These are phyloP conservation scores for Talaromyces sp. DNA, from an alignment of 2,329 filamentous ascomycete species.

Conservation along the genomic window DNA sequence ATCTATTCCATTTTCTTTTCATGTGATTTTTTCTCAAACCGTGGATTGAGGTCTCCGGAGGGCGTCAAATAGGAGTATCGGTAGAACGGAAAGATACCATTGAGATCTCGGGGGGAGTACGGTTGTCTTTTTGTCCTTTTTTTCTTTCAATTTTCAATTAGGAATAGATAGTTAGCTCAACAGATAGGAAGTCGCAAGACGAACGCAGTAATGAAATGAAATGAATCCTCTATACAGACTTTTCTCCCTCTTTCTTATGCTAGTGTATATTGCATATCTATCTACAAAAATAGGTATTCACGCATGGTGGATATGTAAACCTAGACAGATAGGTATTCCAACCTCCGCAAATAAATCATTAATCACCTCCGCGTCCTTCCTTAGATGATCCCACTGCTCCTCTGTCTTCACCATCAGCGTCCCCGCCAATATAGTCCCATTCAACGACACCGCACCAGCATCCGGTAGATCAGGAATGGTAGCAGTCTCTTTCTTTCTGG, in stretches of 20 bases:
- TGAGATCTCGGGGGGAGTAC: not conserved
- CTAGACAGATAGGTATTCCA: conserved; percentile 26
- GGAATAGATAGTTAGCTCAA: not conserved
- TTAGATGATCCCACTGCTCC: conserved; percentile 49
- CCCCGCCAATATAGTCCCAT: conserved; percentile 54
- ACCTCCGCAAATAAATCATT: conserved; percentile 40
- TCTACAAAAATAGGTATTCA: too few species aligned
- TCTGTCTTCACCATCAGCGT: conserved; percentile 56
- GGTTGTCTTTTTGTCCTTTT: not conserved
- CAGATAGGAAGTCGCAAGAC: not conserved
- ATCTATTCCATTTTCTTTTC: not conserved
- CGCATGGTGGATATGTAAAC: too few species aligned
- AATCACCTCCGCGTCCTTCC: conserved; percentile 37
- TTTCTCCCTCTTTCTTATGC: not conserved
- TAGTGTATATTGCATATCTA: not conserved
- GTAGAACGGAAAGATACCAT: not conserved
- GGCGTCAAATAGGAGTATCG: conserved; percentile 1
- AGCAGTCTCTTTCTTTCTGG: conserved; percentile 44
- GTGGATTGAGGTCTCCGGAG: not conserved
- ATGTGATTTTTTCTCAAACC: not conserved
- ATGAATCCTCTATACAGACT: not conserved
- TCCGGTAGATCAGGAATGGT: conserved; percentile 29
- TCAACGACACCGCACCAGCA: conserved; percentile 45
- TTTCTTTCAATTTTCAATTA: not conserved
- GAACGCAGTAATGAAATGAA: not conserved